A percentile compares a stretch with the other conserved stretches of the same genome.
Evolutionary conservation across 2,329 filamentous ascomycete species (phyloP).

Genomic region (Chaetomium sp.): DNA sequence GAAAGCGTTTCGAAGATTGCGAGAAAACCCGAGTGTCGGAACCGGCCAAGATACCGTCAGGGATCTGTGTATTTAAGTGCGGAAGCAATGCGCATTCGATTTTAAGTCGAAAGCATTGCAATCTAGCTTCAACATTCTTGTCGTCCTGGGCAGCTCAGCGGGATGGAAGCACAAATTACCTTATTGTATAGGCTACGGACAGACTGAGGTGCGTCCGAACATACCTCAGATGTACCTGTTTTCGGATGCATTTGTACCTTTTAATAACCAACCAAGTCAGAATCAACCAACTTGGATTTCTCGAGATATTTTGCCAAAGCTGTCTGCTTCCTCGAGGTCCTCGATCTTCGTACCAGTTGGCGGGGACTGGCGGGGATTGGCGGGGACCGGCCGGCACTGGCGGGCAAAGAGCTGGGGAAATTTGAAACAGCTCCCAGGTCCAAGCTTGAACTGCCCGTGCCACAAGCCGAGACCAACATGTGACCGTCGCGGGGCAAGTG

Average conservation of each 20-base stretch:
- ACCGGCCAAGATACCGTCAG: background rate
- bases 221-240: background rate
- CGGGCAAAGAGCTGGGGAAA: background rate
- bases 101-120: background rate
- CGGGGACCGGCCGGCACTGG: too few relatives aligned
- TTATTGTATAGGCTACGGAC: too few relatives aligned
- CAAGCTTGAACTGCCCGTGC: too few relatives aligned
- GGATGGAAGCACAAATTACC: too few relatives aligned
- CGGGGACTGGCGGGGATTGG: too few relatives aligned
- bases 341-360: background rate
- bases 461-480: background rate
- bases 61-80: conserved; percentile 6
- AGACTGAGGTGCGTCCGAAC: background rate
- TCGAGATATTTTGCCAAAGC: background rate
- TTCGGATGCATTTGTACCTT: background rate
- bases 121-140: background rate
- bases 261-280: background rate
- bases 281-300: background rate
- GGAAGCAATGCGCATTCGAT: background rate
- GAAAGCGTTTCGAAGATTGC: conserved; percentile 14
- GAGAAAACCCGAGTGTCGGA: background rate
- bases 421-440: conserved; percentile 11
- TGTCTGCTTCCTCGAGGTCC: background rate
- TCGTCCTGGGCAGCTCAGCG: too few relatives aligned
- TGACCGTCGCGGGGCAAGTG: conserved; percentile 1